These are phyloP conservation scores for Colletotrichum zoysiae DNA, from an alignment of 2,329 filamentous ascomycete species.

Conservation along the genomic window DNA sequence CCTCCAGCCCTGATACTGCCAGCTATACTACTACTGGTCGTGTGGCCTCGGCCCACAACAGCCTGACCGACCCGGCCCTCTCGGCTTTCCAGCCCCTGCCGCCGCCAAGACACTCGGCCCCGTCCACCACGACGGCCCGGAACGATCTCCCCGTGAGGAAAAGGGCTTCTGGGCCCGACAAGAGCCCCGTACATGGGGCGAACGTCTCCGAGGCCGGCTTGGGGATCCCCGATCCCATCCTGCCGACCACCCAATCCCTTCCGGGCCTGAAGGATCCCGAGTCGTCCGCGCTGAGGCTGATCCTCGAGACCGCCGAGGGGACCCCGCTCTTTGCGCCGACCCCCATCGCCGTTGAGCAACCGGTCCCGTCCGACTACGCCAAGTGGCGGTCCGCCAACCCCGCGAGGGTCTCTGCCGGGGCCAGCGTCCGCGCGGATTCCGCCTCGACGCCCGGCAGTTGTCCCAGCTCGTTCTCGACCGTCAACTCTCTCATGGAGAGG, in stretches of 20 bases:
- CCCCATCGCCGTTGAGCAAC: conserved; percentile 7
- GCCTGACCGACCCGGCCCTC: neutral
- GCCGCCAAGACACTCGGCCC: neutral
- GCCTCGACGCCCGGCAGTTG: conserved; percentile 43
- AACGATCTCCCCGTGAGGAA: too few species aligned
- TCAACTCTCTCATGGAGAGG: conserved; percentile 51
- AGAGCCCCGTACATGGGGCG: neutral
- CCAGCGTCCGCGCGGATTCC: conserved; percentile 9
- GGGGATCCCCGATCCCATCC: conserved; percentile 21
- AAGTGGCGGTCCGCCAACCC: conserved; percentile 15
- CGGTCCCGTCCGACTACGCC: conserved; percentile 16
- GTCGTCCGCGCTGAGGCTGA: neutral
- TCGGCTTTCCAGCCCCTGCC: conserved; percentile 23
- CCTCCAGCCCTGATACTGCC: conserved; percentile 1
- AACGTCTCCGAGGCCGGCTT: neutral
- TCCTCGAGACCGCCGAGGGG: neutral
- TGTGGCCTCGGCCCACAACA: neutral
- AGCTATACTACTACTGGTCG: neutral
- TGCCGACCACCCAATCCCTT: conserved; percentile 22
- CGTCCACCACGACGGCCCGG: neutral
- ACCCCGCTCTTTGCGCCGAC: neutral
- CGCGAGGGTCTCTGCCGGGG: neutral
- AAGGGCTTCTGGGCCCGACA: neutral
- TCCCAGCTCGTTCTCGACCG: conserved; percentile 44
- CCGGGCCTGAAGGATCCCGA: neutral